Percentiles rank a stretch among this genome's conserved stretches.
phyloP scores from a whole-genome alignment of 305 asterid species.

The Rubia tinctorum region DNA sequence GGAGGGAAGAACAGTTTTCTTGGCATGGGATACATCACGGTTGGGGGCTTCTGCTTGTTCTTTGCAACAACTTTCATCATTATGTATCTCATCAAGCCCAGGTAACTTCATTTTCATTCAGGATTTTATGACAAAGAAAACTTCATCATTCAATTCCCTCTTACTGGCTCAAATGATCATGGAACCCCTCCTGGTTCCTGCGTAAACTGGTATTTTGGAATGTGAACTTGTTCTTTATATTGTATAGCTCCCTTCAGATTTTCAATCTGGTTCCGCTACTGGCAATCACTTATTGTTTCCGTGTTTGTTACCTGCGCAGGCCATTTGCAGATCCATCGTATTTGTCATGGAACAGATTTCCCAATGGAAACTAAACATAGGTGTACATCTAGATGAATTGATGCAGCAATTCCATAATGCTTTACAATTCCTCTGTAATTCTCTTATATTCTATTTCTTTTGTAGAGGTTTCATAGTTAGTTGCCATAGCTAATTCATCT shows the following conservation, averaged over 20 bases:
- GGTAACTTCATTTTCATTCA: constrained; percentile 32
- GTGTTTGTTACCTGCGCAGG: constrained; percentile 38
- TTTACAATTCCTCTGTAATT: not conserved
- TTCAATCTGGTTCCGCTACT: not conserved
- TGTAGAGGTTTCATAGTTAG: not conserved
- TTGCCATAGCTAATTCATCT: not conserved
- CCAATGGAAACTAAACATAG: constrained; percentile 18
- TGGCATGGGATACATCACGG: constrained; percentile 55
- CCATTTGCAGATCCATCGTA: constrained; percentile 79
- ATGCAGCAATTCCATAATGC: not conserved
- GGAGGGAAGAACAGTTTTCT: constrained; percentile 84
- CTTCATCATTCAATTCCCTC: no score
- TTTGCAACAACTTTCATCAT: constrained; percentile 55
- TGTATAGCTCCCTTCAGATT: not conserved
- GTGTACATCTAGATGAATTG: not conserved
- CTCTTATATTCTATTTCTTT: not conserved
- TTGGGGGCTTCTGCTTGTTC: constrained; percentile 65
- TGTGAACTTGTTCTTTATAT: no score
- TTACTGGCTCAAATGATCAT: no score
- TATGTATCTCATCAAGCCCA: constrained; percentile 65
- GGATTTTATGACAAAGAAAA: not conserved
- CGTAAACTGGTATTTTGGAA: no score
- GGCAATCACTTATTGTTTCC: not conserved
- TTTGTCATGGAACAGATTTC: constrained; percentile 75
- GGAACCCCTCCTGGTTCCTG: no score